Evolutionary conservation across 495 filamentous ascomycete genomes (phyloP).

Genomic region (Immersiella caudata): DNA sequence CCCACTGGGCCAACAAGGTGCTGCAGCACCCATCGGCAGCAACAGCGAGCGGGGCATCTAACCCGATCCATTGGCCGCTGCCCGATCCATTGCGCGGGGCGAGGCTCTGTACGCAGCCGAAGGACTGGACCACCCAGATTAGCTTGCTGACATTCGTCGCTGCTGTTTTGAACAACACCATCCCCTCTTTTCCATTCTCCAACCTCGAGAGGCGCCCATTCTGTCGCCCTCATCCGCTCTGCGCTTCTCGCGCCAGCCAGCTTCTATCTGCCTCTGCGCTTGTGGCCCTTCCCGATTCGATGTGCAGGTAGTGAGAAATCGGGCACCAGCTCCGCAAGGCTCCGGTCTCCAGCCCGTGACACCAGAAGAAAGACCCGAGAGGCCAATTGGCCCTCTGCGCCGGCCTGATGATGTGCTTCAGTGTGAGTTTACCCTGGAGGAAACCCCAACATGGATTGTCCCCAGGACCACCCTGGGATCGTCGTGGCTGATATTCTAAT

Average conservation of each 20-base stretch:
- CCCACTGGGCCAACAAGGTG: not conserved
- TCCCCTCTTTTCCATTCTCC: not conserved
- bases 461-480: not conserved
- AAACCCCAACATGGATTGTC: not conserved
- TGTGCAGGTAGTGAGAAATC: constrained; percentile 11
- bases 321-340: constrained; percentile 16
- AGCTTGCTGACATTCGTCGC: constrained; percentile 1
- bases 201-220: not conserved
- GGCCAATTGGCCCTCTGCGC: constrained; percentile 19
- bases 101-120: constrained; percentile 10
- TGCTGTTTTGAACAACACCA: not conserved
- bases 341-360: constrained; percentile 5
- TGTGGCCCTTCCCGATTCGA: constrained; percentile 1
- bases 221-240: not conserved
- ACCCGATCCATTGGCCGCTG: not conserved
- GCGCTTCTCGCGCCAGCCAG: not conserved
- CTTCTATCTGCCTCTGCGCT: not conserved
- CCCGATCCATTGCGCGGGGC: constrained; percentile 9
- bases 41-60: not conserved
- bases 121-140: not conserved
- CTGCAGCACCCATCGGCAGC: not conserved
- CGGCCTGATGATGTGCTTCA: constrained; percentile 28
- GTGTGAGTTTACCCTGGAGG: constrained; percentile 18
- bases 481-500: constrained; percentile 7
- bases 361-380: constrained; percentile 7